Conservation (phyloP, 2,329 filamentous ascomycete genomes). For the Aureobasidium vineae region DNA sequence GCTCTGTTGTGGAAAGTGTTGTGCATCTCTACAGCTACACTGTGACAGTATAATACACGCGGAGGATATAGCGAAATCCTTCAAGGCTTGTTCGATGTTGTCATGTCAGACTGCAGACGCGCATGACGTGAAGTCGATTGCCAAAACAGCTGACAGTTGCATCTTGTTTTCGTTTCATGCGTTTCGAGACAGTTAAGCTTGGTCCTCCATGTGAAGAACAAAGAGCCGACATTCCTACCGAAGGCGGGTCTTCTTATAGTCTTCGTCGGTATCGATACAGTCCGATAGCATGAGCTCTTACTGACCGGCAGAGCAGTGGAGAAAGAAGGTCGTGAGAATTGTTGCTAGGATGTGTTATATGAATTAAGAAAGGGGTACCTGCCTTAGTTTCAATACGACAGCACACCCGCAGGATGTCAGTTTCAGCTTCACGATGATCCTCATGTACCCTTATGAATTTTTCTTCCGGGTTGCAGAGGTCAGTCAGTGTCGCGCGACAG, state of each 20-base stretch:
- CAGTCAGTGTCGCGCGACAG: not conserved
- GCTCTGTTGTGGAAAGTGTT: too few species aligned
- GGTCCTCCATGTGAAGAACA: not conserved
- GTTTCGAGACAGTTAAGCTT: constrained; percentile 2
- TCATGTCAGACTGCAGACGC: not conserved
- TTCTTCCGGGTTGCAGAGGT: not conserved
- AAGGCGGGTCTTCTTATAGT: not conserved
- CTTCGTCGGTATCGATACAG: not conserved
- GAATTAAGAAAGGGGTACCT: constrained; percentile 6
- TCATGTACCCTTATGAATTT: constrained; percentile 3
- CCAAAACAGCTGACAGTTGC: constrained; percentile 6
- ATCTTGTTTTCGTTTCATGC: constrained; percentile 7
- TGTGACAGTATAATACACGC: too few species aligned
- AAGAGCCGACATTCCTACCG: not conserved
- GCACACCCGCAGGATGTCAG: constrained; percentile 11
- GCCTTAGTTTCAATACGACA: constrained; percentile 11
- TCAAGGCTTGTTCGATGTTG: not conserved
- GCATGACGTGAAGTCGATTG: not conserved
- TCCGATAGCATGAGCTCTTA: not conserved
- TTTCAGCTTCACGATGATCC: constrained; percentile 12
- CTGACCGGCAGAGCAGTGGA: not conserved
- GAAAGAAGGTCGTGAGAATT: not conserved
- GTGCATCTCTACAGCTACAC: too few species aligned
- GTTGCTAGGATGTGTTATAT: not conserved
- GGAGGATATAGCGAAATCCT: too few species aligned